Evolutionary conservation across 1,284 basidiomycete species (phyloP).

Genomic region (Gymnopus androsaceus): DNA sequence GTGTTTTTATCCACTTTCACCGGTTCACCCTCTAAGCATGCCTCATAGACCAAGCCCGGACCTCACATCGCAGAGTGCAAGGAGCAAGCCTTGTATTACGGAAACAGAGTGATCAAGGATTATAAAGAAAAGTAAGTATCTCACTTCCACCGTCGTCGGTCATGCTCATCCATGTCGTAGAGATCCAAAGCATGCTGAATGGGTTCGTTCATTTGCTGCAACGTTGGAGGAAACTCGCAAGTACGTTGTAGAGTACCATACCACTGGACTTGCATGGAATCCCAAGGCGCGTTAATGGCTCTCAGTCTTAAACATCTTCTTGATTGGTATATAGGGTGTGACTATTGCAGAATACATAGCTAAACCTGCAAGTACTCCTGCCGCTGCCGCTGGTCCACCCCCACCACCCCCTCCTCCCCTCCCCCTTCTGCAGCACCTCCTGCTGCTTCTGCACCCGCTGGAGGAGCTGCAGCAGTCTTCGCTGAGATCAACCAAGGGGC

Average conservation of each 20-base stretch:
- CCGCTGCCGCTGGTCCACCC: constrained; percentile 34
- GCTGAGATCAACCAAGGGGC: constrained; percentile 90
- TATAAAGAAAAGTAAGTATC: constrained; percentile 82
- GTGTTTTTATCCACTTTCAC: constrained; percentile 30
- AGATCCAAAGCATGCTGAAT: constrained; percentile 87
- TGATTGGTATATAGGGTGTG: constrained; percentile 26
- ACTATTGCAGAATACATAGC: constrained; percentile 57
- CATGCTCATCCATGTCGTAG: constrained; percentile 43
- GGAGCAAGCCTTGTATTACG: constrained; percentile 89
- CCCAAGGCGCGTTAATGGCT: constrained; percentile 54
- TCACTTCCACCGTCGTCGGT: constrained; percentile 3
- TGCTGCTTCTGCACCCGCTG: constrained; percentile 46
- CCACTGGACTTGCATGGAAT: constrained; percentile 92
- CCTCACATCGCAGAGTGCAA: constrained; percentile 85
- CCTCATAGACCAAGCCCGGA: constrained; percentile 76
- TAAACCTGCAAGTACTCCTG: constrained; percentile 24
- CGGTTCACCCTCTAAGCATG: constrained; percentile 8
- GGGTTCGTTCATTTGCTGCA: constrained; percentile 77
- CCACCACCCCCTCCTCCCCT: constrained; percentile 54
- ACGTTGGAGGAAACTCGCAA: constrained; percentile 80
- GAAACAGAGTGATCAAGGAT: constrained; percentile 90
- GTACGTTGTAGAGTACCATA: constrained; percentile 88
- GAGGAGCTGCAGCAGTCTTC: constrained; percentile 87
- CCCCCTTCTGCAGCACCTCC: constrained; percentile 55
- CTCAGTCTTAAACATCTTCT: neutral